Base-by-base conservation (phyloP, 2,329 filamentous ascomycete species). In the Berkeleyomyces rouxiae region DNA sequence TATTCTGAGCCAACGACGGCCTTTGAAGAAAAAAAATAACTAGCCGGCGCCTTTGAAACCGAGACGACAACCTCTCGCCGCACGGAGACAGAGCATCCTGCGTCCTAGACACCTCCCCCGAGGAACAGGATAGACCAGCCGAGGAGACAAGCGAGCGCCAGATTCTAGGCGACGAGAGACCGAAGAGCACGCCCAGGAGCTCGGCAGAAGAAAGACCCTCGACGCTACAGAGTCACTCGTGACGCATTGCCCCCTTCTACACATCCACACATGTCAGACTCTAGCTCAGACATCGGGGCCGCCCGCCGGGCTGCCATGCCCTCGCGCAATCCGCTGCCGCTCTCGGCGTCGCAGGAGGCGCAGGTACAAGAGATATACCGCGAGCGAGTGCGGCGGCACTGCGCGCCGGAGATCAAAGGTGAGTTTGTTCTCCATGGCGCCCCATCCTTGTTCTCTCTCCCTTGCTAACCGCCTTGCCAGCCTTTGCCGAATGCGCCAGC, bases 401-500 rank as follows among this genome's bases (percentile, higher is more conserved):
- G 91, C 74, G 83, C 83, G 4, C 80, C 82, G 0, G 87, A 92
- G 70, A 91, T 93, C 63, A 87, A 88, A 76, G 83, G 87, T 89
- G 68, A 59, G 72, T 68, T 53, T 58, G 40, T 11, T 31, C n/a
- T 36, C 11, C 33, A 2, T 2, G 9, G 1, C 36, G 1, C 36
- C 23, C 33, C 11, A 31, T 11, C 39, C n/a, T 39, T 42, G 31
- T 33, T 57, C 13, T 13, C 11, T 37, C 11, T 16, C 39, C 23
- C 33, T 49, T 39, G 43, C 59, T 49, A 47, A 53, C 36, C 63
- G 13, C 36, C 43, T 10, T n/a, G 53, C 61, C 68, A 96, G 92
- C 87, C 66, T 99, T 99, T 72, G 93, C 93, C 64, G 84, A 86
- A 67, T 99, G 93, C 79, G 91, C 91, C 61, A 80, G 86, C 59